A percentile compares a stretch with the other conserved stretches of the same genome.
Evolutionary conservation across 2,329 filamentous ascomycete genomes (phyloP).

Genomic region (Zelopaecilomyces penicillatus): DNA sequence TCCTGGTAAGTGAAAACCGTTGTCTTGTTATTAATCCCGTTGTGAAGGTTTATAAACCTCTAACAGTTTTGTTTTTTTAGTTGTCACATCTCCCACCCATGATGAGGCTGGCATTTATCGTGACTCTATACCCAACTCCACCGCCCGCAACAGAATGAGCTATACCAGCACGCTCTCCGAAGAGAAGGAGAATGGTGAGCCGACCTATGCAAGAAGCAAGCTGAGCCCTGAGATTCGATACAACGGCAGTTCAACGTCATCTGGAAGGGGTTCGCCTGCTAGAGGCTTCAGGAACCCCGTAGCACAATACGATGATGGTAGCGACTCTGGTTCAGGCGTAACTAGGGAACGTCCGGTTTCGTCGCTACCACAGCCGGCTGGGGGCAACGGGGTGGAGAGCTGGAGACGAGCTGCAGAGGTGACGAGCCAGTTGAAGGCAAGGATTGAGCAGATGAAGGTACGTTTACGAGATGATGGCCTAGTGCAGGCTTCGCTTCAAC

Average conservation of each 20-base stretch:
- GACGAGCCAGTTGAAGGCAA: slow-evolving; percentile 90
- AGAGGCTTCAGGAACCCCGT: slow-evolving; percentile 39
- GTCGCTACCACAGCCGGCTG: slow-evolving; percentile 25
- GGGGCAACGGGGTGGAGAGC: slow-evolving; percentile 54
- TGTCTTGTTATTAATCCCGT: no score
- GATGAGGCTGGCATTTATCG: slow-evolving; percentile 55
- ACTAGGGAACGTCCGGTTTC: slow-evolving; percentile 26
- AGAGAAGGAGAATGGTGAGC: slow-evolving; percentile 66
- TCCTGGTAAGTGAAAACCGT: slow-evolving; percentile 19
- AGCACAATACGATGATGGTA: slow-evolving; percentile 23
- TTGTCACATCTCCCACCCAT: slow-evolving; percentile 41
- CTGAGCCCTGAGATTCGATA: slow-evolving; percentile 49
- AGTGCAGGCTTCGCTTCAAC: neutral
- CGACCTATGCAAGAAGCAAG: slow-evolving; percentile 40
- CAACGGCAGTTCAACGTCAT: slow-evolving; percentile 39
- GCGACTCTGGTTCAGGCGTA: slow-evolving; percentile 20
- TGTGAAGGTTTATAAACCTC: neutral
- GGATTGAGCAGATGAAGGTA: slow-evolving; percentile 98
- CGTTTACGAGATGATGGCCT: slow-evolving; percentile 11
- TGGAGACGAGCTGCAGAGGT: slow-evolving; percentile 97
- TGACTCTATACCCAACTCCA: slow-evolving; percentile 35
- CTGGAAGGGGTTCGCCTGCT: slow-evolving; percentile 52
- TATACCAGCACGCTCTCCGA: slow-evolving; percentile 60
- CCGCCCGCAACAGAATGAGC: slow-evolving; percentile 46
- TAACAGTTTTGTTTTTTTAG: slow-evolving; percentile 15